A percentile compares a stretch with the other conserved stretches of the same genome.
These are phyloP conservation scores for Xenoacremonium recifei DNA, from an alignment of 2,329 filamentous ascomycete genomes.

Conservation along the genomic window DNA sequence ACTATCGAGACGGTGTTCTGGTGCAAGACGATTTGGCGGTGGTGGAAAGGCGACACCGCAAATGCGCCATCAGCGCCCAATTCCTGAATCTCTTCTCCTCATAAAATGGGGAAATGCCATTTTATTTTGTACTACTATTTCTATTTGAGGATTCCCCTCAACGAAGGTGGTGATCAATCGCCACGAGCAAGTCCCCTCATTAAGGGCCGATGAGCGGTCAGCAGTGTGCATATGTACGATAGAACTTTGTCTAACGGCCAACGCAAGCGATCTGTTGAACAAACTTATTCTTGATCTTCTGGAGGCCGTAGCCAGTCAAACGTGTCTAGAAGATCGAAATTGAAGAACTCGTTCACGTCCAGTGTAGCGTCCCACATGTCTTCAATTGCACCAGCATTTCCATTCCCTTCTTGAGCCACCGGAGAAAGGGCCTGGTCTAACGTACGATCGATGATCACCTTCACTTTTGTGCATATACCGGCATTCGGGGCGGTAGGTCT, in stretches of 20 bases:
- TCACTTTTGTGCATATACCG: slow-evolving; percentile 42
- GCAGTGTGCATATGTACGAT: no score
- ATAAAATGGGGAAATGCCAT: no score
- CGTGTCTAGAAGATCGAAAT: slow-evolving; percentile 44
- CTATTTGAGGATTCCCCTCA: no score
- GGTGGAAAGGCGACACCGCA: slow-evolving; percentile 18
- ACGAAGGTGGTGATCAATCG: no score
- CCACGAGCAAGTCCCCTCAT: no score
- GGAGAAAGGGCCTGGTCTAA: slow-evolving; percentile 36
- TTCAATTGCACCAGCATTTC: not conserved
- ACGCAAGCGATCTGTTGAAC: no score
- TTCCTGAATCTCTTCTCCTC: no score
- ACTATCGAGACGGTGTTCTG: slow-evolving; percentile 34
- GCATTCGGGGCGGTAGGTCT: slow-evolving; percentile 45
- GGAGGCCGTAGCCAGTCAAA: slow-evolving; percentile 38
- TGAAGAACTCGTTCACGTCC: slow-evolving; percentile 33
- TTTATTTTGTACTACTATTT: no score
- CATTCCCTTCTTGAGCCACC: slow-evolving; percentile 34
- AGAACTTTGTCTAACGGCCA: no score
- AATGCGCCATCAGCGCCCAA: no score
- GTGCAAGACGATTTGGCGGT: slow-evolving; percentile 28
- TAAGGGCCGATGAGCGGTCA: no score
- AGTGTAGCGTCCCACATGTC: slow-evolving; percentile 4
- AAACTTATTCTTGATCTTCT: no score
- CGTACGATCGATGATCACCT: slow-evolving; percentile 46